phyloP scores from a whole-genome alignment of 2,329 filamentous ascomycete species.

The Ceratocystis cacaofunesta region DNA sequence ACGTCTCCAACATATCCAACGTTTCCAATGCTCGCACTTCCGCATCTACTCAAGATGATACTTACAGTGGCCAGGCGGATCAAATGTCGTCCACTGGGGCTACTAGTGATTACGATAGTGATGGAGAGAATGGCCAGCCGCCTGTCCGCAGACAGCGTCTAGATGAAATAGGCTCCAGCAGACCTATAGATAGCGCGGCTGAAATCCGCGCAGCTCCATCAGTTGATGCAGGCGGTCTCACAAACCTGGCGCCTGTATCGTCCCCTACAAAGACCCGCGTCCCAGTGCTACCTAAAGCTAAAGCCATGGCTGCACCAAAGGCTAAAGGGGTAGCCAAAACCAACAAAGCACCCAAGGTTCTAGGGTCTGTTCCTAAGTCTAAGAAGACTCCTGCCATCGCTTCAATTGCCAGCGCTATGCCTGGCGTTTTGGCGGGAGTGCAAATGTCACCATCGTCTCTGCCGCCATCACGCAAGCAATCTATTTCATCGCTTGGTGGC shows the following conservation, averaged over 20 bases:
- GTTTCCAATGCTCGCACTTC: constrained; percentile 87
- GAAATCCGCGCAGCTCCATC: neutral
- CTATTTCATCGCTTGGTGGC: constrained; percentile 45
- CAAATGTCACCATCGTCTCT: constrained; percentile 50
- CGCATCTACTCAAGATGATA: constrained; percentile 84
- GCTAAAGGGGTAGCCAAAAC: constrained; percentile 28
- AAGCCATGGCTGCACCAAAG: constrained; percentile 26
- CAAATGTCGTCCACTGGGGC: constrained; percentile 71
- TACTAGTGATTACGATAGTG: constrained; percentile 62
- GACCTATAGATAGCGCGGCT: constrained; percentile 25
- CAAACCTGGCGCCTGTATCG: neutral
- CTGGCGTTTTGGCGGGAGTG: constrained; percentile 20
- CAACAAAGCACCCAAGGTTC: constrained; percentile 31
- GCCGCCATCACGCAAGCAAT: constrained; percentile 61
- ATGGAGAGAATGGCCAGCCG: constrained; percentile 40
- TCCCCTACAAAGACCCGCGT: constrained; percentile 13
- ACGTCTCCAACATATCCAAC: constrained; percentile 56
- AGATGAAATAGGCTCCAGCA: constrained; percentile 29
- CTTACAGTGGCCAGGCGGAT: constrained; percentile 80
- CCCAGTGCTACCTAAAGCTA: constrained; percentile 24
- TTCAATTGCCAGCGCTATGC: constrained; percentile 24
- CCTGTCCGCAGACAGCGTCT: constrained; percentile 44
- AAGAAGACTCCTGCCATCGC: constrained; percentile 37
- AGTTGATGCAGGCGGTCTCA: constrained; percentile 6
- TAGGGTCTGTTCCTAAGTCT: constrained; percentile 26